Evolutionary conservation across 352 stramenopile species (phyloP).

Genomic region (Phytopythium montanum): DNA sequence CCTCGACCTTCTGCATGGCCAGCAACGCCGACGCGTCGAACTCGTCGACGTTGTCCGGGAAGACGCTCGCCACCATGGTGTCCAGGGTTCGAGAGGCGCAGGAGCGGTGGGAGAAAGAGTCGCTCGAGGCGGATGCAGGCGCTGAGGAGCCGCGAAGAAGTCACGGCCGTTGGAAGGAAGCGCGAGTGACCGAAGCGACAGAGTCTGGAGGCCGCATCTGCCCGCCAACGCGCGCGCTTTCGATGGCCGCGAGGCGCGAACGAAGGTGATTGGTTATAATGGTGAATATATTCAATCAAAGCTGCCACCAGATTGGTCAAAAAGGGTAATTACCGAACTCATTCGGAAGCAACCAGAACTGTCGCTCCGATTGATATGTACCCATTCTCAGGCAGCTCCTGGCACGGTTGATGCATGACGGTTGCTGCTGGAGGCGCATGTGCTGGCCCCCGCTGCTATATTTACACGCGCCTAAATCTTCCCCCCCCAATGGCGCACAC

Average conservation of each 20-base stretch:
- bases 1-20: conserved; percentile 67
- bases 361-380: background rate
- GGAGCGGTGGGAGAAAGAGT: background rate
- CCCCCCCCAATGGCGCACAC: background rate
- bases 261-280: conserved; percentile 6
- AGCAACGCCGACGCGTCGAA: conserved; percentile 68
- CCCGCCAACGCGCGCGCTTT: conserved; percentile 1
- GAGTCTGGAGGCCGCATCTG: background rate
- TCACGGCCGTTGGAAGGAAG: background rate
- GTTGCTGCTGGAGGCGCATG: background rate
- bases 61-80: conserved; percentile 53
- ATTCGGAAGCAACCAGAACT: background rate
- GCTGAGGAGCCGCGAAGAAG: background rate
- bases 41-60: conserved; percentile 18
- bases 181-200: background rate
- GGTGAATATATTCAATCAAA: background rate
- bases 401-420: background rate
- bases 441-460: background rate
- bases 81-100: background rate
- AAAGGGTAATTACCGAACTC: background rate
- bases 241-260: conserved; percentile 7
- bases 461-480: conserved; percentile 1
- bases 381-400: background rate
- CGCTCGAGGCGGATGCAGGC: background rate
- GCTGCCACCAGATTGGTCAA: background rate